Conservation (phyloP, 1,284 basidiomycete species). For the Ceratobasidium sp. region DNA sequence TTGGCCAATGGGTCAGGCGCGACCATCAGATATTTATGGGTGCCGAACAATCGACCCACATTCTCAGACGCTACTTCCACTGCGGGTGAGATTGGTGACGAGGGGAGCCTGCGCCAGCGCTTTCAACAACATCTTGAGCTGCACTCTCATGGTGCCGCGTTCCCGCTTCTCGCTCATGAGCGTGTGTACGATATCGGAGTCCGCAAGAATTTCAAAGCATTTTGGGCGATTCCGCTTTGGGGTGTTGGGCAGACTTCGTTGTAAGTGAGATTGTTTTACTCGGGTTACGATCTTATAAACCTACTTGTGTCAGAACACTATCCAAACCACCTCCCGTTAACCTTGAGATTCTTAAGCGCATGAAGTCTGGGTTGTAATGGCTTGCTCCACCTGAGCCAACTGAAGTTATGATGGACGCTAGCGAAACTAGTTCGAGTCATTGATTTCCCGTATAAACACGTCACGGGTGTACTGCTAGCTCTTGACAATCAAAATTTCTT, state of each 20-base stretch:
- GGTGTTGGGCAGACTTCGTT: background rate
- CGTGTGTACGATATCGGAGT: slow-evolving; percentile 63
- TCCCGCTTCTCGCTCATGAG: slow-evolving; percentile 55
- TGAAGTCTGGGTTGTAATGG: background rate
- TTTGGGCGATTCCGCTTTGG: slow-evolving; percentile 54
- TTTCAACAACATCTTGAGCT: slow-evolving; percentile 40
- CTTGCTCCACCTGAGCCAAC: too few relatives aligned
- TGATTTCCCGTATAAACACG: too few relatives aligned
- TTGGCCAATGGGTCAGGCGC: slow-evolving; percentile 33
- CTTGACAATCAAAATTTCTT: too few relatives aligned
- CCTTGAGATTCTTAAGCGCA: slow-evolving; percentile 6
- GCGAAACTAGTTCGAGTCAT: too few relatives aligned
- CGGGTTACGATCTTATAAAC: too few relatives aligned
- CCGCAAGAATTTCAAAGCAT: slow-evolving; percentile 56
- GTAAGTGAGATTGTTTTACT: slow-evolving; percentile 2
- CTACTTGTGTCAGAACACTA: background rate
- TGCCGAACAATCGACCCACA: background rate
- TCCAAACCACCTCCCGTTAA: slow-evolving; percentile 9
- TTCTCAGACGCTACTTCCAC: background rate
- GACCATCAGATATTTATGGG: slow-evolving; percentile 35
- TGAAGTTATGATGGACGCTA: too few relatives aligned
- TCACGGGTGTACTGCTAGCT: too few relatives aligned
- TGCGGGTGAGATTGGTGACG: background rate
- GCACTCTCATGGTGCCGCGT: slow-evolving; percentile 37
- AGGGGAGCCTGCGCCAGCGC: slow-evolving; percentile 16